These are phyloP conservation scores for Herpetomonas samuelpessoai DNA, from an alignment of 208 protist genomes.

Conservation along the genomic window DNA sequence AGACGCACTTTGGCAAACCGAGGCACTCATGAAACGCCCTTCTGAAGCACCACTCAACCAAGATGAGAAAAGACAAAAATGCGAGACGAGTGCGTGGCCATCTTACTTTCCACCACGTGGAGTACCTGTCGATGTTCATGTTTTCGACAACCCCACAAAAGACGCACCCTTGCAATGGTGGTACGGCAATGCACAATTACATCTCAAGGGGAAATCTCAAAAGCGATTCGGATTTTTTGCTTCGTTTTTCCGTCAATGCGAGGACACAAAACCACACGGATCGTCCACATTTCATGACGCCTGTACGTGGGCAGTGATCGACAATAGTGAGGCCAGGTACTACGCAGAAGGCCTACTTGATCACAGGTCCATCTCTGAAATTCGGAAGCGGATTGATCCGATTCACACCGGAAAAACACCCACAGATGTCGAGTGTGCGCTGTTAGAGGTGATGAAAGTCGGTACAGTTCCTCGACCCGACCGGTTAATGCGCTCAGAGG, in stretches of 20 bases:
- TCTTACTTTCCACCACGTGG: conserved; percentile 21
- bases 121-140: conserved; percentile 10
- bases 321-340: conserved; percentile 34
- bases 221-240: conserved; percentile 41
- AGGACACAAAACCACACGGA: conserved; percentile 14
- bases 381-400: conserved; percentile 22
- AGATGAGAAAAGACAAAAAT: too few relatives aligned
- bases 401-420: conserved; percentile 7
- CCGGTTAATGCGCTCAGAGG: conserved; percentile 22
- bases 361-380: conserved; percentile 17
- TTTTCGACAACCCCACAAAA: conserved; percentile 22
- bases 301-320: conserved; percentile 57
- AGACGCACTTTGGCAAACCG: too few relatives aligned
- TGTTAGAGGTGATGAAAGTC: conserved; percentile 31
- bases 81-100: too few relatives aligned
- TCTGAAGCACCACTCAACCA: too few relatives aligned
- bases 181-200: conserved; percentile 50
- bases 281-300: conserved; percentile 26
- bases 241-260: conserved; percentile 43
- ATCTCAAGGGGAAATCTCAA: conserved; percentile 12
- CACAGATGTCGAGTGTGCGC: conserved; percentile 19
- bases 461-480: conserved; percentile 36
- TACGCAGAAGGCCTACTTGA: conserved; percentile 54
- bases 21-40: too few relatives aligned
- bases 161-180: conserved; percentile 42